A percentile compares a stretch with the other conserved stretches of the same genome.
Evolutionary conservation across 306 rosid species (phyloP).

Genomic region (Abrus pulchellus): DNA sequence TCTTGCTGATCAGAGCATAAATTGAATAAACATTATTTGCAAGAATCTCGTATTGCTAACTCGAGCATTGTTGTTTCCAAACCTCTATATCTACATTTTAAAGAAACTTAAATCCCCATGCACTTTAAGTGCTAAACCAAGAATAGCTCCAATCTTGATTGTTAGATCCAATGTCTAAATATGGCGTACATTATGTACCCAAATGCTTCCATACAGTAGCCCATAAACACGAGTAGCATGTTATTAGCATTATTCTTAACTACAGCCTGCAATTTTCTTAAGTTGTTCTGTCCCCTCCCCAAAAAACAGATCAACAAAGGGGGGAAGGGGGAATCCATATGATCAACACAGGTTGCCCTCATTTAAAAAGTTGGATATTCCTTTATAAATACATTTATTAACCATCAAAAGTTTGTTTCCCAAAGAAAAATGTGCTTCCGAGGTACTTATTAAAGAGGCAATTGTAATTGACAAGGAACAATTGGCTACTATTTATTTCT

Average conservation of each 20-base stretch:
- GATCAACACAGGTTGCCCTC: constrained; percentile 8
- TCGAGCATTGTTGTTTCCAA: background rate
- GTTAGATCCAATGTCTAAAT: background rate
- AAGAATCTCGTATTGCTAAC: background rate
- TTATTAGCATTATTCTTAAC: constrained; percentile 3
- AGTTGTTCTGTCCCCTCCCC: background rate
- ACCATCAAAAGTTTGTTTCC: background rate
- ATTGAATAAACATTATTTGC: background rate
- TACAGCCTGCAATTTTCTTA: constrained; percentile 9
- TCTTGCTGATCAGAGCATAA: too few relatives aligned
- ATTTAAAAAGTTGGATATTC: background rate
- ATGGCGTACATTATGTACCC: background rate
- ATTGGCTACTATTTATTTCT: background rate
- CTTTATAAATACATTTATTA: constrained; percentile 17
- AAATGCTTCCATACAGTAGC: background rate
- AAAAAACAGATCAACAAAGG: background rate
- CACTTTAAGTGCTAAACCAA: background rate
- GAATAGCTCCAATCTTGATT: background rate
- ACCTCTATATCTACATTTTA: background rate
- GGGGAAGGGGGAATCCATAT: background rate
- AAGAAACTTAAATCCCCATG: background rate
- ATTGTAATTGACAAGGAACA: background rate
- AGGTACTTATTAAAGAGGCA: background rate
- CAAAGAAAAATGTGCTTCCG: background rate
- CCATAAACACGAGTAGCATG: background rate